A percentile compares a stretch with the other conserved stretches of the same genome.
Conservation (phyloP, 225 moss, liverwort and hornwort species). For the Pleurozium schreberi region DNA sequence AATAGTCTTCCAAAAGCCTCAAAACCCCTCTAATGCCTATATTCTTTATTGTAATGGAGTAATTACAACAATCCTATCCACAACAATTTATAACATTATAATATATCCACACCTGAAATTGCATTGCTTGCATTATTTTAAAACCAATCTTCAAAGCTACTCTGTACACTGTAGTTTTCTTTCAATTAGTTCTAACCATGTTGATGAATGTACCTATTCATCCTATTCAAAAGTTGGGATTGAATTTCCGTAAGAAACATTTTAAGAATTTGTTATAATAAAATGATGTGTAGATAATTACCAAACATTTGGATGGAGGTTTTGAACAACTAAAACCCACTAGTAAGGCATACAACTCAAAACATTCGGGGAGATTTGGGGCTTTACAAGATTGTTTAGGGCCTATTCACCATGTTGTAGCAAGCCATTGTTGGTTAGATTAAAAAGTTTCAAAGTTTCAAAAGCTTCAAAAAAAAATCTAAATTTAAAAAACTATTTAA, state of each 20-base stretch:
- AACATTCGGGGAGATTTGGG: too few relatives aligned
- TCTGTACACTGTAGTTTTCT: not conserved
- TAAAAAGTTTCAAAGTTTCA: too few relatives aligned
- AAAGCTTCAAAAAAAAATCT: too few relatives aligned
- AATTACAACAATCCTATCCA: not conserved
- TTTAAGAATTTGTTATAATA: too few relatives aligned
- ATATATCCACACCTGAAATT: not conserved
- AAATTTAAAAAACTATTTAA: too few relatives aligned
- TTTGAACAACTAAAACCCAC: too few relatives aligned
- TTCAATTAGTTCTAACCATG: not conserved
- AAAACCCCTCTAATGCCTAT: too few relatives aligned
- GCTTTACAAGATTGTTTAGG: too few relatives aligned
- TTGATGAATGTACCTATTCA: not conserved
- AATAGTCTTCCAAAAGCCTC: too few relatives aligned
- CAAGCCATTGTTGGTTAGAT: too few relatives aligned
- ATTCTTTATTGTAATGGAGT: not conserved
- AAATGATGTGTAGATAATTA: not conserved
- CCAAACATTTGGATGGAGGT: not conserved
- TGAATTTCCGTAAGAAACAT: rapidly evolving
- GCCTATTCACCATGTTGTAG: too few relatives aligned
- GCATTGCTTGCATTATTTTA: rapidly evolving
- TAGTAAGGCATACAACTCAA: too few relatives aligned
- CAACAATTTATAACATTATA: not conserved
- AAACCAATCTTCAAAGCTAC: not conserved
- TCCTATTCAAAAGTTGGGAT: not conserved